Evolutionary conservation across 2,329 filamentous ascomycete genomes (phyloP), one percentile per base, ranked within the genome.

Genomic region (Cryphonectria parasitica): DNA sequence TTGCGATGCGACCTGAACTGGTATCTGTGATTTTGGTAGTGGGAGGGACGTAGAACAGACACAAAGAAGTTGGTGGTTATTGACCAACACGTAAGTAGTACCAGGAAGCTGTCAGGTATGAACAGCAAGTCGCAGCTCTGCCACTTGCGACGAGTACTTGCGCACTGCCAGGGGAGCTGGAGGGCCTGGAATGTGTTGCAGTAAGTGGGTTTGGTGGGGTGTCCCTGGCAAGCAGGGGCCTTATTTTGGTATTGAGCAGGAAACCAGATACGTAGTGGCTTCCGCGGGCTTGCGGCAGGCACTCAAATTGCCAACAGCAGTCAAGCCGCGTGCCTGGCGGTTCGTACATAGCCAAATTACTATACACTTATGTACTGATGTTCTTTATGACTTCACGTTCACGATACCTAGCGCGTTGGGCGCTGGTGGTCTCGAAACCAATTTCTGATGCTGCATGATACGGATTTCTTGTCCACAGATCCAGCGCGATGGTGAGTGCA

Each of bases 61-160:
- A 36, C 19, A 28, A 56, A 62, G 34, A 56, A 54, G 45, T 65
- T 54, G 58, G 58, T 67, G 68, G 54, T 71, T 15, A 19, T 52
- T 25, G 19, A 34, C 17, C 41, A 49, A 7, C 5, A 39, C 3
- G 34, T 34, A 34, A 11, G 6, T 13, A 49, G 28, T 31, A 25
- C 19, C 28, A 31, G n/a, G 61, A 43, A 64, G 54, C 25, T 58
- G 54, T 17, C n/a, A 34, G 41, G 43, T 49, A 49, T 28, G 41
- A 34, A 43, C 49, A 49, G 63, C 41, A 64, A 64, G 28, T 64
- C 25, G 28, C 63, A 64, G 63, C 63, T 64, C 63, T 49, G 49
- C 63, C 43, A 25, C 63, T 64, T 34, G 43, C 41, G 63, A 45
- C 63, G 19, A 52, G 28, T 41, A n/a, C 52, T 22, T 36, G 63